These are phyloP conservation scores for Drechslerella coelobrocha DNA, from an alignment of 2,329 filamentous ascomycete genomes.

Conservation along the genomic window DNA sequence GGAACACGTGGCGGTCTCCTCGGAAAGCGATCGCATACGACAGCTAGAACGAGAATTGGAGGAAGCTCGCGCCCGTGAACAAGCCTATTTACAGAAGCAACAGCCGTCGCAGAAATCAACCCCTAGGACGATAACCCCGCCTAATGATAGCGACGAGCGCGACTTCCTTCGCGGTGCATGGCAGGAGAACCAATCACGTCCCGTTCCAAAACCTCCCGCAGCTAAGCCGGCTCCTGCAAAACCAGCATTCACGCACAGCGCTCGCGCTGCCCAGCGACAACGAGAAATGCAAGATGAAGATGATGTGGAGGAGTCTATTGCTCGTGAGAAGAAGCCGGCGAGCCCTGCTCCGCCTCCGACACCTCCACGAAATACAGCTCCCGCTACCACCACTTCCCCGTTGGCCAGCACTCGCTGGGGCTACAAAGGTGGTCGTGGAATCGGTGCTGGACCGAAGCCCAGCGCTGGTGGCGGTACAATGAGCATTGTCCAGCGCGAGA, in stretches of 20 bases:
- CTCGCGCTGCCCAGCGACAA: conserved; percentile 43
- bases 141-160: conserved; percentile 30
- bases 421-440: conserved; percentile 29
- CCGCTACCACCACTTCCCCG: conserved; percentile 28
- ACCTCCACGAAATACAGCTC: conserved; percentile 30
- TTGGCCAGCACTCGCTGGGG: conserved; percentile 40
- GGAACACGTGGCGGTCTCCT: conserved; percentile 25
- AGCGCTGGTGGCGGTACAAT: conserved; percentile 15
- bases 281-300: conserved; percentile 48
- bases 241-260: conserved; percentile 35
- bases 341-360: conserved; percentile 38
- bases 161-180: conserved; percentile 33
- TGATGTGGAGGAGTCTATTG: conserved; percentile 22
- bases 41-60: conserved; percentile 79
- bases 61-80: conserved; percentile 71
- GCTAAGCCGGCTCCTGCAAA: conserved; percentile 20
- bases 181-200: conserved; percentile 43
- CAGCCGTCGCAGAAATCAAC: conserved; percentile 33
- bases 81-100: conserved; percentile 50
- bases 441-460: background rate
- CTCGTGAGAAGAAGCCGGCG: conserved; percentile 5
- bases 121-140: conserved; percentile 31
- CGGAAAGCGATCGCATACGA: conserved; percentile 66
- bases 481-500: conserved; percentile 70
- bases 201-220: conserved; percentile 7